Percentiles rank a stretch among this genome's conserved stretches.
Evolutionary conservation across 2,329 filamentous ascomycete genomes (phyloP).

Genomic region (Hymenoscyphus occultus): DNA sequence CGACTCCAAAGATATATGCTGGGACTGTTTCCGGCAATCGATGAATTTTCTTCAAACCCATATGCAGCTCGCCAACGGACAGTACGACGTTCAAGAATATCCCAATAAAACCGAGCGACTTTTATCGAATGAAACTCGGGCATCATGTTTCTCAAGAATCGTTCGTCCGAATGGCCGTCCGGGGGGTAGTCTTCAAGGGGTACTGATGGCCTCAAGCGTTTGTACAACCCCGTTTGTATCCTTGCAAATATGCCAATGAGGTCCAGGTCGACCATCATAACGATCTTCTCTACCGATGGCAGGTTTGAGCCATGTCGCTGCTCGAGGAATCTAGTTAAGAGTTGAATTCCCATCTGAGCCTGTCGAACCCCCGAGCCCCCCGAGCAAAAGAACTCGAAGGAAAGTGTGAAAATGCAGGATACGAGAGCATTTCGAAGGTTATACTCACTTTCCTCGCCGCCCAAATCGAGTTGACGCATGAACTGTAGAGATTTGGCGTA

Average conservation of each 20-base stretch:
- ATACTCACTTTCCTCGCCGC: conserved; percentile 1
- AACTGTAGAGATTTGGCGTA: not conserved
- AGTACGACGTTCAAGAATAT: not conserved
- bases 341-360: conserved; percentile 2
- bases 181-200: not conserved
- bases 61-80: conserved; percentile 1
- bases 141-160: not conserved
- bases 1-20: not conserved
- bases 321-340: not conserved
- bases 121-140: not conserved
- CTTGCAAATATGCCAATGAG: not conserved
- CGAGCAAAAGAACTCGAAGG: not conserved
- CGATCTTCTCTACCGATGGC: not conserved
- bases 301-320: not conserved
- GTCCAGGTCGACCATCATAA: conserved; percentile 1
- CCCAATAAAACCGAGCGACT: not conserved
- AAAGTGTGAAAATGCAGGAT: conserved; percentile 2
- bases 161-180: not conserved
- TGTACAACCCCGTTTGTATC: not conserved
- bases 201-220: not conserved
- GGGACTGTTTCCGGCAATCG: not conserved
- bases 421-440: conserved; percentile 5
- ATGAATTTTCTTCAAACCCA: not conserved
- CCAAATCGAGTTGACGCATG: conserved; percentile 3
- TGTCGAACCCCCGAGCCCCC: not conserved